These are phyloP conservation scores for Colletotrichum godetiae DNA, from an alignment of 2,329 filamentous ascomycete genomes.

Conservation along the genomic window DNA sequence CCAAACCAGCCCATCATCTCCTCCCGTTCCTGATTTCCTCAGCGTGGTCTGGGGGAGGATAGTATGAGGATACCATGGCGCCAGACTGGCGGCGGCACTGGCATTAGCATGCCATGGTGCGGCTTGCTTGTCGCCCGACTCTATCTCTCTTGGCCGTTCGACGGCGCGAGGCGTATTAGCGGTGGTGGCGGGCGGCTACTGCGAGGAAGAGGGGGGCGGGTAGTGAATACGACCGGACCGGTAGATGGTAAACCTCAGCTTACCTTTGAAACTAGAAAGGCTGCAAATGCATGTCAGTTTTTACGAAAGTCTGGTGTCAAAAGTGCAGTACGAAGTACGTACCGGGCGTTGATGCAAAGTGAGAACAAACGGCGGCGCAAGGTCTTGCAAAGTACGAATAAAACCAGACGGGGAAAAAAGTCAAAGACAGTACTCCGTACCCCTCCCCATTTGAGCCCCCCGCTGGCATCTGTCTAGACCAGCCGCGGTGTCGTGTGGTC, in stretches of 20 bases:
- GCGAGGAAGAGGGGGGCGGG: not conserved
- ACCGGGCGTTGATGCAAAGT: not conserved
- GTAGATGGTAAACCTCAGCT: not conserved
- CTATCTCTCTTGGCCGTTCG: not conserved
- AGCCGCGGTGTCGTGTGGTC: conserved; percentile 19
- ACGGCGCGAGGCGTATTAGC: not conserved
- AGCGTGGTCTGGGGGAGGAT: not conserved
- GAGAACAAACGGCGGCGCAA: conserved; percentile 4
- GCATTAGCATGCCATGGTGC: conserved; percentile 1
- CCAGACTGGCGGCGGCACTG: not conserved
- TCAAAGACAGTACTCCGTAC: not conserved
- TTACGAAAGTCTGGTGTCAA: not conserved
- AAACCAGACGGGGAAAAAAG: not conserved
- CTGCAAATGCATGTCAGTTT: not conserved
- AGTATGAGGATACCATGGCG: not conserved
- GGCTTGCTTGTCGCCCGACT: not conserved
- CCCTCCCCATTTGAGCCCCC: conserved; percentile 8
- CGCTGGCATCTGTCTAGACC: conserved; percentile 28
- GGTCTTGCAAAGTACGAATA: not conserved
- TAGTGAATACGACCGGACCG: not conserved
- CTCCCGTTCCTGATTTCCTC: not conserved
- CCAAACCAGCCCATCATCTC: not conserved
- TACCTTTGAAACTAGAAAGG: not conserved
- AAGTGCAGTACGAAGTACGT: not conserved
- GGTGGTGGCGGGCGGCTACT: conserved; percentile 6